Base-by-base conservation (phyloP, 2,329 filamentous ascomycete species). In the Fusarium hostae region DNA sequence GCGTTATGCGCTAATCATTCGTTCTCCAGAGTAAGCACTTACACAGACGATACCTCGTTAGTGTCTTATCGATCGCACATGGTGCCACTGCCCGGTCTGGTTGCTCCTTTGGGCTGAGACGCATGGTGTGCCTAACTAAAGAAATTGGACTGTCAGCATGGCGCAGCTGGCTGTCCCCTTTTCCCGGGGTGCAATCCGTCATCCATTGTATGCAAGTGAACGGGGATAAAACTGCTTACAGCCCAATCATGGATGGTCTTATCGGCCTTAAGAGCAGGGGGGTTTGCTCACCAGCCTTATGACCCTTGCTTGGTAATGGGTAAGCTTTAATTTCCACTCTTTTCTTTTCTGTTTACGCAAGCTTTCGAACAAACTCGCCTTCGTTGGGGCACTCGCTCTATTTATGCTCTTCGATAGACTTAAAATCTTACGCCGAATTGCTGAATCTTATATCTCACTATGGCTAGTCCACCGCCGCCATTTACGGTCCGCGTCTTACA, bases 401-500 rank as follows among this genome's bases (percentile, higher is more conserved):
- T 63, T 63, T 41, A 40, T 45, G 37, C 16, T 22, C 12, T 26
- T 39, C 12, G 18, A 22, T n/a, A 51, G n/a, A 10, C 40, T 37
- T 26, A n/a, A 9, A 7, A 26, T 40, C 37, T n/a, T 39, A 32
- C 47, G 26, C 32, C 30, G 20, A 15, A 34, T 16, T 12, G 3
- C 16, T 20, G 8, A 22, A 45, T 26, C 22, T 34, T 22, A 35
- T 18, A 28, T 24, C 26, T 41, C 18, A 32, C 13, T 26, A 70
- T 70, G 67, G 56, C 67, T 22, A 66, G 48, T 24, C 66, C 66
- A 7, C 32, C 55, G 24, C 68, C 68, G 12, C 68, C 68, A 4
- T 72, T 59, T 26, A 72, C 69, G 6, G 52, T 72, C 4, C 50
- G 55, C 3, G 26, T 70, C 9, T n/a, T 72, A 9, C 59, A 70